Evolutionary conservation across 2,329 filamentous ascomycete species (phyloP).

Genomic region (Albophoma yamanashiensis): DNA sequence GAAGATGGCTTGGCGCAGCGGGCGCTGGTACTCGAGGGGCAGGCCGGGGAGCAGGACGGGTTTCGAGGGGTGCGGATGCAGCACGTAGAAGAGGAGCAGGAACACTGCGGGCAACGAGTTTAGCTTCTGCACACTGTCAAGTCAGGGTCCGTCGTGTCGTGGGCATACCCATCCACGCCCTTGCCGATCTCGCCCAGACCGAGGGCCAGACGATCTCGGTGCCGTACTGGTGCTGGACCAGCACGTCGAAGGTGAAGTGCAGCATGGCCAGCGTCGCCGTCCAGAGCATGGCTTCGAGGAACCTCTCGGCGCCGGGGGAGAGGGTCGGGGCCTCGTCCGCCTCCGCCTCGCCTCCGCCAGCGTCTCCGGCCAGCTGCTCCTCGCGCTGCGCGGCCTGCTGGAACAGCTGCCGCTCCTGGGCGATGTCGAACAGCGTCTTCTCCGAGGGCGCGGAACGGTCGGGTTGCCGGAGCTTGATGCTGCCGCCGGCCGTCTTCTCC

Average conservation of each 20-base stretch:
- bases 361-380: constrained; percentile 18
- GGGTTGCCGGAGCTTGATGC: constrained; percentile 57
- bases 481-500: constrained; percentile 31
- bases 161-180: constrained; percentile 39
- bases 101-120: constrained; percentile 35
- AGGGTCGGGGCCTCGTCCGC: constrained; percentile 18
- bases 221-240: constrained; percentile 73
- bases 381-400: constrained; percentile 31
- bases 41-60: constrained; percentile 39
- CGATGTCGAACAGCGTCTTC: constrained; percentile 64
- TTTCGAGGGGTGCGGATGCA: constrained; percentile 42
- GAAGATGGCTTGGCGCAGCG: constrained; percentile 52
- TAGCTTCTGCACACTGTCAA: background rate
- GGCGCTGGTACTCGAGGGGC: constrained; percentile 31
- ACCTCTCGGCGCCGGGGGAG: constrained; percentile 35
- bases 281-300: constrained; percentile 48
- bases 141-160: too few species aligned
- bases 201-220: constrained; percentile 49
- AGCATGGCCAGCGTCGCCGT: constrained; percentile 55
- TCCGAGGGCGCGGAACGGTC: constrained; percentile 51
- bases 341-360: constrained; percentile 14
- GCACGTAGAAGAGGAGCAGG: constrained; percentile 40
- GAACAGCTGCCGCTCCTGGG: constrained; percentile 52
- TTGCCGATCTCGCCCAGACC: constrained; percentile 40
- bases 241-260: constrained; percentile 68